A percentile compares a stretch with the other conserved stretches of the same genome.
Evolutionary conservation across 2,329 filamentous ascomycete genomes (phyloP).

Genomic region (Fusarium sp.): DNA sequence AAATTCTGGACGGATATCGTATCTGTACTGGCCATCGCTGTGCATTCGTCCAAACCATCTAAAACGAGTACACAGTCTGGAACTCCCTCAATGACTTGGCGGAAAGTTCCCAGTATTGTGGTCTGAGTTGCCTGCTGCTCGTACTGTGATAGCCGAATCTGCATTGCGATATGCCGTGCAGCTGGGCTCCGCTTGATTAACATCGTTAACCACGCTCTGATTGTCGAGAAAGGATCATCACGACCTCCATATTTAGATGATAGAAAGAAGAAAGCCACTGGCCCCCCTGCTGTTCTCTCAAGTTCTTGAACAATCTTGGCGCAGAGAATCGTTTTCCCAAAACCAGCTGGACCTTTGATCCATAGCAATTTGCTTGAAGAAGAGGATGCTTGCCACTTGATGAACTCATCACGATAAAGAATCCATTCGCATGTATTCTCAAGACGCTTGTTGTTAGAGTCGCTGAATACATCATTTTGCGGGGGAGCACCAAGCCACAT

Average conservation of each 20-base stretch:
- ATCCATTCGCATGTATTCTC: background rate
- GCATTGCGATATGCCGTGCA: constrained; percentile 26
- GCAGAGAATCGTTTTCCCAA: constrained; percentile 53
- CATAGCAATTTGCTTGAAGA: constrained; percentile 43
- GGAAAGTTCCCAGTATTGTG: rapidly evolving
- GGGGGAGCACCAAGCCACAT: rapidly evolving
- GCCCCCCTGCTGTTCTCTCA: rapidly evolving
- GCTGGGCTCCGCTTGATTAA: constrained; percentile 13
- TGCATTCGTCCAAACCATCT: constrained; percentile 23
- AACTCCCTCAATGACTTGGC: rapidly evolving
- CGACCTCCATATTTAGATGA: constrained; percentile 42
- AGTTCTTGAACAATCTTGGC: constrained; percentile 48
- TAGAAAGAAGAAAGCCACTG: constrained; percentile 50
- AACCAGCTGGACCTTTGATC: constrained; percentile 49
- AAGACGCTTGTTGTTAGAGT: background rate
- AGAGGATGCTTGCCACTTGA: background rate
- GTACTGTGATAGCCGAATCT: rapidly evolving
- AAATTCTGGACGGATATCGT: constrained; percentile 29
- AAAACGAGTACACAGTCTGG: background rate
- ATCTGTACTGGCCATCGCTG: background rate
- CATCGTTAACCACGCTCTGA: constrained; percentile 34
- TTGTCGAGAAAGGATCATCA: constrained; percentile 44
- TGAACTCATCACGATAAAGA: background rate
- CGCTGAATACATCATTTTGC: background rate
- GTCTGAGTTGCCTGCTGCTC: rapidly evolving